Conservation (phyloP, 2,329 filamentous ascomycete species). For the Ophiocordyceps camponoti-leonardi region DNA sequence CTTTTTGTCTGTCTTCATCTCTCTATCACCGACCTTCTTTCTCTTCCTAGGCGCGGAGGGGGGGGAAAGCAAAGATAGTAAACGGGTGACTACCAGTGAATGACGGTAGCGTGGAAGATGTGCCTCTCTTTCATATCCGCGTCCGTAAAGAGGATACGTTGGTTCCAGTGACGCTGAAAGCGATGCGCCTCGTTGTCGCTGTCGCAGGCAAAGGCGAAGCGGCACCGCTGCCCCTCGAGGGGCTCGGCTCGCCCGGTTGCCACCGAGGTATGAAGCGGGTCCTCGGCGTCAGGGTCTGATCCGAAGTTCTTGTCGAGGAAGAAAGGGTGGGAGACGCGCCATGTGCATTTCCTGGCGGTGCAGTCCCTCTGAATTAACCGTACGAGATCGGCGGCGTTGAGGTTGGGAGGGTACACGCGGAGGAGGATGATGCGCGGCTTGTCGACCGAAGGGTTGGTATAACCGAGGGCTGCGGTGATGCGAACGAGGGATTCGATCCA, state of each 20-base stretch:
- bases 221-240: conserved; percentile 1
- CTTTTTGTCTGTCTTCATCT: background rate
- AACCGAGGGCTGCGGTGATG: conserved; percentile 8
- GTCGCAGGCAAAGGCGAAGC: conserved; percentile 17
- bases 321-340: conserved; percentile 8
- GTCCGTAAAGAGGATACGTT: conserved; percentile 10
- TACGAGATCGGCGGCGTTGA: conserved; percentile 17
- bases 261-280: background rate
- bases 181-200: conserved; percentile 16
- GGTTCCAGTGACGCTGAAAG: conserved; percentile 25
- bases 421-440: conserved; percentile 14
- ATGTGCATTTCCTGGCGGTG: conserved; percentile 11
- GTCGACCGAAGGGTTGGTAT: conserved; percentile 4
- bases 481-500: conserved; percentile 10
- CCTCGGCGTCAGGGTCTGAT: background rate
- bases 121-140: conserved; percentile 5
- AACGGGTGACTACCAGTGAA: conserved; percentile 13
- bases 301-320: conserved; percentile 4
- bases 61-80: conserved; percentile 1
- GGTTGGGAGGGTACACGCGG: conserved; percentile 10
- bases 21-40: background rate
- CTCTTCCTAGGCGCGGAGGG: background rate
- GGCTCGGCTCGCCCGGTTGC: background rate
- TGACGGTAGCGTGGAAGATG: conserved; percentile 12
- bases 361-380: conserved; percentile 24